Conservation (phyloP, 768 basidiomycete genomes). For the Fomitopsis serialis region DNA sequence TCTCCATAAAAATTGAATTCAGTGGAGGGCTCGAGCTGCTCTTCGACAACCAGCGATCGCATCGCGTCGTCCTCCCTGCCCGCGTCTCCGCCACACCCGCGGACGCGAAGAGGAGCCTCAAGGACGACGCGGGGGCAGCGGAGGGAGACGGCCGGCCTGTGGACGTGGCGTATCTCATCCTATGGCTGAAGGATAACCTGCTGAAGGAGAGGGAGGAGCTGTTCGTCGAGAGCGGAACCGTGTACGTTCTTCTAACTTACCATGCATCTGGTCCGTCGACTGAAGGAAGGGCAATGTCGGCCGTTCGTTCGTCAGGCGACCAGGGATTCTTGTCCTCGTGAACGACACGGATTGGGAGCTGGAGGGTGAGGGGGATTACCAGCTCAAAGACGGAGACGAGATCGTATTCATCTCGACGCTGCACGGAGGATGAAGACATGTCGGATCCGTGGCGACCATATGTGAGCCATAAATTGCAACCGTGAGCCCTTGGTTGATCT, state of each 20-base stretch:
- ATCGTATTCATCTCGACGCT: slow-evolving; percentile 96
- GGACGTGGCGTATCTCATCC: slow-evolving; percentile 74
- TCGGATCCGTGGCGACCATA: too few relatives aligned
- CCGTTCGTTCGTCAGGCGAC: slow-evolving; percentile 52
- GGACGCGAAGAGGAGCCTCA: not conserved
- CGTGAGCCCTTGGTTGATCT: too few relatives aligned
- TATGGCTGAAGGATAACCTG: slow-evolving; percentile 69
- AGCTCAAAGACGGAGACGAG: slow-evolving; percentile 73
- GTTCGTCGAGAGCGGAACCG: slow-evolving; percentile 81
- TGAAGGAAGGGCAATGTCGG: too few relatives aligned
- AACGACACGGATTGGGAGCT: slow-evolving; percentile 98
- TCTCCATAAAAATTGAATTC: slow-evolving; percentile 63
- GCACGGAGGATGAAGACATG: slow-evolving; percentile 88
- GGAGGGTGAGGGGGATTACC: slow-evolving; percentile 89
- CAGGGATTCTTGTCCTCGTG: slow-evolving; percentile 93
- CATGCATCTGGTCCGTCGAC: too few relatives aligned
- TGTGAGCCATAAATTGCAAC: too few relatives aligned
- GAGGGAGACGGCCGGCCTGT: slow-evolving; percentile 25
- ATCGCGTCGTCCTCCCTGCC: slow-evolving; percentile 51
- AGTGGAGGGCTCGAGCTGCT: slow-evolving; percentile 84
- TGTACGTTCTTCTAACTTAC: slow-evolving; percentile 47
- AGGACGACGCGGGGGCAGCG: slow-evolving; percentile 5
- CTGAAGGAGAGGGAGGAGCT: slow-evolving; percentile 84
- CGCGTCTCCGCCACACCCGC: slow-evolving; percentile 23
- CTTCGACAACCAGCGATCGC: slow-evolving; percentile 64